Base-by-base conservation (phyloP, 495 filamentous ascomycete species). In the Staphylotrichum tortipilum region DNA sequence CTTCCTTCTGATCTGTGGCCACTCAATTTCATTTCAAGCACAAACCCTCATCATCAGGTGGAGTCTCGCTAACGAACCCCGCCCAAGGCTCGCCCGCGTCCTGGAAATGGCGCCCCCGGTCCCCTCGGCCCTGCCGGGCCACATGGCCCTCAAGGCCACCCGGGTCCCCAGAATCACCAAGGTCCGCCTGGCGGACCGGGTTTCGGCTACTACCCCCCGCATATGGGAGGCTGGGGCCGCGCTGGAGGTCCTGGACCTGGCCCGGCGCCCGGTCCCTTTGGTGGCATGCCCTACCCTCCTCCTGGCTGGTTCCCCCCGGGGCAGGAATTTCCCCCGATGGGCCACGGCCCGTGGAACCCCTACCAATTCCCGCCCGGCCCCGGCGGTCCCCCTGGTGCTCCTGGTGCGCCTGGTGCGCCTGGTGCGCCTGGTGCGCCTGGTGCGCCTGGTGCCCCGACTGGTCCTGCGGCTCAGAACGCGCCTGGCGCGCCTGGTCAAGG, bases 1-100 rank as follows among this genome's bases (percentile, higher is more conserved):
- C 89, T 95, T 96, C 90, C 89, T 95, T 94, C 89, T 96, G 89
- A 89, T 73, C 54, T 51, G 22, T 50, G 53, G 51, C 48, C 31
- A 52, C 43, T 22, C 34, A 48, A 34, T 19, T 26, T 30, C 11
- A 3, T 44, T 15, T 26, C 23, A 49, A 31, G 30, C 41, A 15
- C 24, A 44, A 26, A 37, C 19, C 42, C 21, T 44, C 30, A 14
- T 33, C 17, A 3, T 12, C n/a, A n/a, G 26, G 46, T 50, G 43
- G 47, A 48, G 33, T 34, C 37, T 19, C 28, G 50, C 62, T 67
- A 50, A 68, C 47, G 31, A 55, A 36, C 37, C 41, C 56, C 24
- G 31, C 26, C 53, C 26, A 34, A 74, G 70, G 65, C 69, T 52
- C 67, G 69, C 21, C 59, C 69, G 41, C 66, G 70, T 10, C 62